Base-by-base conservation (phyloP, 2,329 filamentous ascomycete species). In the Aureobasidium melanogenum region DNA sequence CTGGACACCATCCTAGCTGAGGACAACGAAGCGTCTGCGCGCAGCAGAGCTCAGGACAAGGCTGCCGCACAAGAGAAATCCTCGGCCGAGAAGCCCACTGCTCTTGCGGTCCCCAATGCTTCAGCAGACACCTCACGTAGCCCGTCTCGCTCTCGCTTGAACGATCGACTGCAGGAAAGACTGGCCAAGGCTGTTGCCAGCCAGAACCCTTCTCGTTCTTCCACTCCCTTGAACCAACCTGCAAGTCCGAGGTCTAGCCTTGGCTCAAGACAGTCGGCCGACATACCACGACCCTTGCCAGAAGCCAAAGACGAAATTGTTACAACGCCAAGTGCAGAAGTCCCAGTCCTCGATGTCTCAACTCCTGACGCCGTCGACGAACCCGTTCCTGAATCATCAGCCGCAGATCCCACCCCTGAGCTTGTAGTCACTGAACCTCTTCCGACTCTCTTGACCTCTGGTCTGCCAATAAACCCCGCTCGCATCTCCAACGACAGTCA, bases 1-100 rank as follows among this genome's bases (percentile, higher is more conserved):
- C 83, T 99, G 63, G 94, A 99, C 73, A 92, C 84, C 54, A 96
- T 99, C 62, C 82, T 99, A 63, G 86, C 91, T 59, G 92, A 97
- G 66, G 86, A 89, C 60, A 85, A 87, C 46, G 83, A 84, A 51
- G 73, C 74, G 34, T 74, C 75, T 55, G 77, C 75, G 55, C 75
- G 72, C 63, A 72, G 71, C 60, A 76, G 74, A 62, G 67, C 73
- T 34, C 70, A 73, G 32, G 73, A 77, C 41, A 67, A 73, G 46
- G 68, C 72, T 19, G 30, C 41, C 41, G 7, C n/a, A 9, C 22
- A 32, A 5, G 54, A 57, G 28, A 69, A 71, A 60, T 71, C 70
- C 57, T 66, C 69, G 28, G 69, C 72, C 19, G 66, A 63, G 22
- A 62, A 65, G 50, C 47, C 47, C 19, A 38, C 58, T 41, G 48